Evolutionary conservation across 768 basidiomycete species (phyloP).

Genomic region (Paxillus rubicundulus): DNA sequence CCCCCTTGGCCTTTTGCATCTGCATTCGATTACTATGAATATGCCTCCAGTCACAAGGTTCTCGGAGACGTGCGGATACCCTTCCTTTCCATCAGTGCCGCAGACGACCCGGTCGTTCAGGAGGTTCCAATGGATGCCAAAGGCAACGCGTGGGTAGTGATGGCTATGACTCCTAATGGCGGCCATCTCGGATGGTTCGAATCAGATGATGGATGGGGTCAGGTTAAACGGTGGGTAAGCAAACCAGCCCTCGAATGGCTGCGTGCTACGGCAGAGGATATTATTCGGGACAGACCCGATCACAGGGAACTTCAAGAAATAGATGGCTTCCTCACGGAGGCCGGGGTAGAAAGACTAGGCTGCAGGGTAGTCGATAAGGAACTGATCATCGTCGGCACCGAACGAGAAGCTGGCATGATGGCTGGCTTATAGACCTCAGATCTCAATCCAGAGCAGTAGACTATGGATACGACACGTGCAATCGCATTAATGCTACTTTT

Average conservation of each 20-base stretch:
- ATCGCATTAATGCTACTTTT: conserved; percentile 8
- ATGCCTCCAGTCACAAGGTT: conserved; percentile 59
- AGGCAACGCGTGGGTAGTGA: conserved; percentile 52
- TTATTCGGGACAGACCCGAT: conserved; percentile 38
- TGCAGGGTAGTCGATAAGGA: conserved; percentile 57
- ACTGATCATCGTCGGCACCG: conserved; percentile 50
- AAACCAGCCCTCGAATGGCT: conserved; percentile 74
- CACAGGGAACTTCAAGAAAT: conserved; percentile 41
- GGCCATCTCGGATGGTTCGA: conserved; percentile 88
- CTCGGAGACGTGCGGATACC: conserved; percentile 64
- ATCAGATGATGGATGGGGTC: conserved; percentile 35
- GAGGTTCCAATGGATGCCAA: conserved; percentile 57
- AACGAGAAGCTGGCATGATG: conserved; percentile 52
- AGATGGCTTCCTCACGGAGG: conserved; percentile 62
- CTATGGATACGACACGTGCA: conserved; percentile 7
- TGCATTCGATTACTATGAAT: conserved; percentile 46
- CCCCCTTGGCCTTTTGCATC: conserved; percentile 50
- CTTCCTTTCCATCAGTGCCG: conserved; percentile 70
- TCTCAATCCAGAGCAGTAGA: conserved; percentile 9
- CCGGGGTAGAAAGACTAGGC: conserved; percentile 53
- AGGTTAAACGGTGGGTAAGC: conserved; percentile 58
- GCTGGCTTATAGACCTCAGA: conserved; percentile 51
- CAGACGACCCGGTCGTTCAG: conserved; percentile 74
- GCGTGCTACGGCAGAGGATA: conserved; percentile 50
- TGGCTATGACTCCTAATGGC: conserved; percentile 61